These are phyloP conservation scores for Coniosporium tulheliwenetii DNA, from an alignment of 2,329 filamentous ascomycete species.

Conservation along the genomic window DNA sequence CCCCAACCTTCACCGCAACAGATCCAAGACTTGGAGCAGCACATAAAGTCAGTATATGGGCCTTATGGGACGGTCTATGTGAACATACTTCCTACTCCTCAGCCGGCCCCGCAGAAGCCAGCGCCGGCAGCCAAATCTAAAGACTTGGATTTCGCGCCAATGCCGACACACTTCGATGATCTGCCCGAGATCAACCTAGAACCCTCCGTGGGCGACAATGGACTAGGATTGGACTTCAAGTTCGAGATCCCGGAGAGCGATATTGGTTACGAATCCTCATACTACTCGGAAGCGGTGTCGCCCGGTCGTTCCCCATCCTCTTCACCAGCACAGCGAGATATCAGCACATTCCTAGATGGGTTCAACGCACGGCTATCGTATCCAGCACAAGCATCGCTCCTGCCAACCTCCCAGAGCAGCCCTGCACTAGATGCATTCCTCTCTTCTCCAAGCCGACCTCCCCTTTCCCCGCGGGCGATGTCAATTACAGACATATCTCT, in stretches of 20 bases:
- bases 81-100: constrained; percentile 40
- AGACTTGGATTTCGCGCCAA: constrained; percentile 35
- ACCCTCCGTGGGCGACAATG: constrained; percentile 9
- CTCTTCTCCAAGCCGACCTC: constrained; percentile 17
- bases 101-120: constrained; percentile 28
- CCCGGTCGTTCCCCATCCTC: constrained; percentile 20
- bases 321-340: constrained; percentile 18
- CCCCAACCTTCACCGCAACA: constrained; percentile 4
- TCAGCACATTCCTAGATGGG: constrained; percentile 17
- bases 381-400: constrained; percentile 12
- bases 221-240: constrained; percentile 15
- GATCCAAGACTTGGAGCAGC: constrained; percentile 24
- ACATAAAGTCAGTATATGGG: constrained; percentile 27
- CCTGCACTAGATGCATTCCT: constrained; percentile 10
- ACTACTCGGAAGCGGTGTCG: constrained; percentile 34
- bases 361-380: constrained; percentile 8
- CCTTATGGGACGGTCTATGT: constrained; percentile 24
- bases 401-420: constrained; percentile 4
- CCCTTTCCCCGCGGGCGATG: constrained; percentile 25
- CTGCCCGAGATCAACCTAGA: constrained; percentile 5
- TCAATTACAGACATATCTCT: constrained; percentile 36
- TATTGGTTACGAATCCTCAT: constrained; percentile 31
- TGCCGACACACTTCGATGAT: constrained; percentile 25
- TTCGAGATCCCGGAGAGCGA: constrained; percentile 12
- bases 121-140: constrained; percentile 21